phyloP scores from a whole-genome alignment of 202 grass and related monocot genomes.

The Setaria italica region DNA sequence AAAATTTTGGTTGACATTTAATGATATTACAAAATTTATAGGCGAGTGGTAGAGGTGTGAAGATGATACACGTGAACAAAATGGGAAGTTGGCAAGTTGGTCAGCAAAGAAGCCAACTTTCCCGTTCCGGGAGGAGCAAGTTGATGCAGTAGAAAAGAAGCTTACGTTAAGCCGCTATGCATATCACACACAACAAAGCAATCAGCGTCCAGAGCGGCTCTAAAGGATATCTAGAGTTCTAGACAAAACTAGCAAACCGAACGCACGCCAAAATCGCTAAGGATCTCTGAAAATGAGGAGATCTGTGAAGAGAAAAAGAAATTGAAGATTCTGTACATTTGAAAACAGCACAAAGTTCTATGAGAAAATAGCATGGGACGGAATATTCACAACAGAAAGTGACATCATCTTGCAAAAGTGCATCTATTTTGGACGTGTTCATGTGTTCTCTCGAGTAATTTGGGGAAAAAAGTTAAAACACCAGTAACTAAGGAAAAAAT shows the following conservation, averaged over 20 bases:
- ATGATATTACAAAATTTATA: slow-evolving; percentile 20
- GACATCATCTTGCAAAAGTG: slow-evolving; percentile 30
- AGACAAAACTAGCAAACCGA: slow-evolving; percentile 36
- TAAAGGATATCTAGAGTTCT: not conserved
- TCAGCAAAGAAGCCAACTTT: slow-evolving; percentile 60
- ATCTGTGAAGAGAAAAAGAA: not conserved
- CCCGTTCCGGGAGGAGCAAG: slow-evolving; percentile 57
- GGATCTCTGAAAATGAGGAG: not conserved
- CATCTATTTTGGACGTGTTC: not conserved
- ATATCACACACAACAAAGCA: slow-evolving; percentile 9
- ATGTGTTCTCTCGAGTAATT: not conserved
- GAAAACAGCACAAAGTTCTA: not conserved
- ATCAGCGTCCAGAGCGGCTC: slow-evolving; percentile 2
- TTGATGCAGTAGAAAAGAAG: slow-evolving; percentile 44
- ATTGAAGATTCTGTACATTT: not conserved
- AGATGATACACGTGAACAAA: slow-evolving; percentile 58
- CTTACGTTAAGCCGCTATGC: slow-evolving; percentile 47
- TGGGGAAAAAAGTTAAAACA: not conserved
- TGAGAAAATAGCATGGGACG: not conserved
- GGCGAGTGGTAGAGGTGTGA: not conserved
- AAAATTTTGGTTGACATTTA: slow-evolving; percentile 19
- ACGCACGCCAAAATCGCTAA: not conserved
- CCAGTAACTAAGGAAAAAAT: not conserved
- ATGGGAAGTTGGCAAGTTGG: slow-evolving; percentile 46
- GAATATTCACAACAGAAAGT: not conserved